Base-by-base conservation (phyloP, 2,329 filamentous ascomycete genomes). In the Aureobasidium sp. region DNA sequence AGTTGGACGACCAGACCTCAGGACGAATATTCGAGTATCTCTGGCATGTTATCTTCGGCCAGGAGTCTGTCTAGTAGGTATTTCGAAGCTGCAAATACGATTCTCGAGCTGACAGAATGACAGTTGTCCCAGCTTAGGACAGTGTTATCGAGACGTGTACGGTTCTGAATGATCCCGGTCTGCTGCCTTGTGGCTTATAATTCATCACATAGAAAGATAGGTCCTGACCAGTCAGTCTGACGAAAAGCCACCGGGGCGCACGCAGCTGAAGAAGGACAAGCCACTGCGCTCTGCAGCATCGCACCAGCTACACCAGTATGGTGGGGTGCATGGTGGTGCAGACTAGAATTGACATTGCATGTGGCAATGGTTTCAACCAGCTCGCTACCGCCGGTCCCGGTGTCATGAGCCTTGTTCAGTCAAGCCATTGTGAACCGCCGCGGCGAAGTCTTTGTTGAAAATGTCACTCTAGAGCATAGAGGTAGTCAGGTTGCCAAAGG, bases 1-100 rank as follows among this genome's bases (percentile, higher is more conserved):
- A 78, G 5, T 70, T 84, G 56, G 76, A 76, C 5, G 83, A 64
- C 49, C 22, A 33, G 37, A 61, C 81, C 29, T 84, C 80, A 31
- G 85, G 85, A 1, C 75, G 85, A 24, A 78, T 87, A 2, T 79
- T 86, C 69, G 85, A 88, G 68, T 87, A 85, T 66, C 71, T 85
- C 19, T 88, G 85, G 85, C 85, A 88, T 42, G 53, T 63, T 19
- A 39, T 63, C 1, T 63, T 63, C 37, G 61, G 61, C 31, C 35
- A 37, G 19, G 47, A 53, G 9, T 39, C 47, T 45, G 61, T 63
- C 3, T 63, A 59, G 60, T 62, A 33, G 15, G 60, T 56, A 4
- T 17, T 12, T 1, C 24, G n/a, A 7, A 11, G 22, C 27, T 1
- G 17, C 9, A 8, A 22, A 31, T 22, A 6, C 29, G 12, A 19